phyloP scores from a whole-genome alignment of 176 grass and related monocot genomes.

The Carex pumila region DNA sequence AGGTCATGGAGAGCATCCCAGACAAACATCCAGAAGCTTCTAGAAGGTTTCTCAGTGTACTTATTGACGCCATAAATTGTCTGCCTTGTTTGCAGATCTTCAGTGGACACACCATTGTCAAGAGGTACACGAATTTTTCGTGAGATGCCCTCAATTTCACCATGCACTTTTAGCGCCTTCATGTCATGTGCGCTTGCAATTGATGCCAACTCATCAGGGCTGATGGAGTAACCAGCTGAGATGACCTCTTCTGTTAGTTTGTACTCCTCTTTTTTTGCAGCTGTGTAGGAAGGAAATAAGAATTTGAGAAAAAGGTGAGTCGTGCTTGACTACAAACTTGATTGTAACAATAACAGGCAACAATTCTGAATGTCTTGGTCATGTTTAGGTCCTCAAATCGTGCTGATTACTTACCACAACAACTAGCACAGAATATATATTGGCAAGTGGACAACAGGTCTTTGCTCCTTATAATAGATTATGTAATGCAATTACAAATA shows the following conservation, averaged over 20 bases:
- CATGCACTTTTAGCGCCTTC: constrained; percentile 60
- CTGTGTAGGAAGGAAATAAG: constrained; percentile 26
- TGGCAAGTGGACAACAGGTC: not conserved
- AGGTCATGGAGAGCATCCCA: constrained; percentile 91
- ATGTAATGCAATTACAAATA: not conserved
- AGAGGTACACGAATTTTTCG: constrained; percentile 43
- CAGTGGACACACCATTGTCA: constrained; percentile 35
- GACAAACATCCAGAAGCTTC: constrained; percentile 90
- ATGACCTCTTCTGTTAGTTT: constrained; percentile 55
- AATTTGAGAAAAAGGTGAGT: not conserved
- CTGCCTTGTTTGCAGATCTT: constrained; percentile 52
- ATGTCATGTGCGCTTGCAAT: constrained; percentile 64
- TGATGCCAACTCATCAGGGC: constrained; percentile 74
- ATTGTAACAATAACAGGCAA: not conserved
- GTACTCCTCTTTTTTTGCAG: constrained; percentile 45
- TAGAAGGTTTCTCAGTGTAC: constrained; percentile 69
- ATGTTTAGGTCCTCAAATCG: not conserved
- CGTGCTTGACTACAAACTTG: not conserved
- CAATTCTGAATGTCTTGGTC: not conserved
- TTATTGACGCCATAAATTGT: constrained; percentile 64
- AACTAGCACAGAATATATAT: not conserved
- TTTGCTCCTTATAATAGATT: not conserved
- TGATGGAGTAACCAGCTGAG: constrained; percentile 65
- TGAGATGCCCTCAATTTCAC: constrained; percentile 54
- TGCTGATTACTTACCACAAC: not conserved